Percentiles rank a stretch among this genome's conserved stretches.
These are phyloP conservation scores for Aquilaria yunnanensis DNA, from an alignment of 345 rosid genomes.

Conservation along the genomic window DNA sequence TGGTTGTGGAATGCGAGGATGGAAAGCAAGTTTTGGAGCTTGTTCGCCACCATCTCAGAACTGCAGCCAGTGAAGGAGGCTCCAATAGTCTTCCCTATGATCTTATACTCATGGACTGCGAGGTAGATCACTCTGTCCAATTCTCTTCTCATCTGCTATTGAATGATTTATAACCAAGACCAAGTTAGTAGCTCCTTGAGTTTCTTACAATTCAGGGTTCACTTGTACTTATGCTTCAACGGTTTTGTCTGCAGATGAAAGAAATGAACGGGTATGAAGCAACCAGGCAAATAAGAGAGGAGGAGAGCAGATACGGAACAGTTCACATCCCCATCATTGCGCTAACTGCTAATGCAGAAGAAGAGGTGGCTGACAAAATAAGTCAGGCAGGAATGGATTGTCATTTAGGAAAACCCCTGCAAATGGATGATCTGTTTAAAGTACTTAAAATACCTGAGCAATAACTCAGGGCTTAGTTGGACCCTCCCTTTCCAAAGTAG, in stretches of 20 bases:
- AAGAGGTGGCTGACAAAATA: conserved; percentile 26
- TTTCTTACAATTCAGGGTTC: too few relatives aligned
- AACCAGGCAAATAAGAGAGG: conserved; percentile 45
- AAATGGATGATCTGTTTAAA: conserved; percentile 22
- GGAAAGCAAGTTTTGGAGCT: conserved; percentile 50
- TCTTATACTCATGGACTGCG: conserved; percentile 77
- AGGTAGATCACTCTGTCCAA: conserved; percentile 31
- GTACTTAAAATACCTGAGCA: conserved; percentile 7
- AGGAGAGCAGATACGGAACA: conserved; percentile 33
- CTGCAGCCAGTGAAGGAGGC: conserved; percentile 16
- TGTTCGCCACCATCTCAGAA: conserved; percentile 27
- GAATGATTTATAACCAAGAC: neutral
- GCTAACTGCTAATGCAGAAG: conserved; percentile 48
- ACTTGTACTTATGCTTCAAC: neutral
- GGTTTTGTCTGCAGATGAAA: conserved; percentile 48
- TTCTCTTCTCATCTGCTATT: neutral
- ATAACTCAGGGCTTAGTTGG: too few relatives aligned
- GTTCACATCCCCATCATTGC: conserved; percentile 67
- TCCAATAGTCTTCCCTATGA: conserved; percentile 38
- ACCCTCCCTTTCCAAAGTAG: too few relatives aligned
- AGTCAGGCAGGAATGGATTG: conserved; percentile 60
- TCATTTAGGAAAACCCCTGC: conserved; percentile 37
- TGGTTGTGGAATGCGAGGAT: conserved; percentile 32
- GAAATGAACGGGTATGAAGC: conserved; percentile 69
- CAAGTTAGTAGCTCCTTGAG: too few relatives aligned